These are phyloP conservation scores for Blastobotrys attinorum DNA, from an alignment of 805 yeast species.

Conservation along the genomic window DNA sequence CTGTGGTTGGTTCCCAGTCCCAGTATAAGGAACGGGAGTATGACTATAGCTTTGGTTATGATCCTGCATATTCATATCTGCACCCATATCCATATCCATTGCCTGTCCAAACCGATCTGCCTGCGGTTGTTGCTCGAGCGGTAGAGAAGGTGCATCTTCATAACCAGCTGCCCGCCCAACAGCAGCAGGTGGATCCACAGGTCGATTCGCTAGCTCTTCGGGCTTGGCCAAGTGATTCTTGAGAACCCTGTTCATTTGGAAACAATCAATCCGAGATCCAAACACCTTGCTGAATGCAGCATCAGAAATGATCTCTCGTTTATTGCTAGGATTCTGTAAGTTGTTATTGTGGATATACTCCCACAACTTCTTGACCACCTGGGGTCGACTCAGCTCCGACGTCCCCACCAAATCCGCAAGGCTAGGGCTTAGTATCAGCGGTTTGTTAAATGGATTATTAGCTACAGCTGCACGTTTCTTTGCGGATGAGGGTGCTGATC, in stretches of 20 bases:
- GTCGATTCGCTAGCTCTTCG: constrained; percentile 9
- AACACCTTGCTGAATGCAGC: constrained; percentile 48
- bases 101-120: no score
- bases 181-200: no score
- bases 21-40: no score
- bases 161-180: no score
- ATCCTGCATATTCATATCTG: no score
- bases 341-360: constrained; percentile 53
- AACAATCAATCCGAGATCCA: constrained; percentile 36
- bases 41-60: no score
- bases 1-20: no score
- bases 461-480: constrained; percentile 4
- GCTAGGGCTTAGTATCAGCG: constrained; percentile 42
- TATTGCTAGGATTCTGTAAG: constrained; percentile 61
- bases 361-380: constrained; percentile 66
- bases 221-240: constrained; percentile 16
- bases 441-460: constrained; percentile 29
- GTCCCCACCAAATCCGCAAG: constrained; percentile 44
- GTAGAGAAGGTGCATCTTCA: no score
- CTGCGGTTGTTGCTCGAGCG: no score
- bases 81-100: no score
- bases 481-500: constrained; percentile 1
- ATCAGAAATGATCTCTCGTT: constrained; percentile 58
- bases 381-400: constrained; percentile 50
- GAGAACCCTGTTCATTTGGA: constrained; percentile 24